Conservation (phyloP, 129 eudicot species). For the Smallanthus sonchifolius region DNA sequence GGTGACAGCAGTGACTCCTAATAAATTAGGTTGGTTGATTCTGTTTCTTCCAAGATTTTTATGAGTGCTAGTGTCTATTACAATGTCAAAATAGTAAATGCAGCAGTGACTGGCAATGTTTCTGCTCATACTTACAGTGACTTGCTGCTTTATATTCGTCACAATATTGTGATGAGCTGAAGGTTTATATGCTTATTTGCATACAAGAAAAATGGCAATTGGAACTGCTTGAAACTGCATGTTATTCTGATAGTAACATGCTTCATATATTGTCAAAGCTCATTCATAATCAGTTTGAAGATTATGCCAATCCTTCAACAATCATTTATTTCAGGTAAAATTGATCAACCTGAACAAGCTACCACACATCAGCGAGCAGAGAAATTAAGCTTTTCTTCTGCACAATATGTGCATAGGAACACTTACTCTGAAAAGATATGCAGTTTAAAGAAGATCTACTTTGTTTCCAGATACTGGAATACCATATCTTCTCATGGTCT, state of each 20-base stretch:
- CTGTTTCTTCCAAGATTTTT: not conserved
- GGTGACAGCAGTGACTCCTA: not conserved
- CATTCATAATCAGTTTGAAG: not conserved
- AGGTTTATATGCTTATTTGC: conserved; percentile 5
- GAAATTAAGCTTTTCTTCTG: conserved; percentile 31
- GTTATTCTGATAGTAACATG: not conserved
- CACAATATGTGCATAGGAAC: conserved; percentile 26
- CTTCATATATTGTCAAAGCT: not conserved
- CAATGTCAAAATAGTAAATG: not conserved
- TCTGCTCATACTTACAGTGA: not conserved
- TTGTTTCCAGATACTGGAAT: conserved; percentile 33
- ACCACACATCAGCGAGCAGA: conserved; percentile 35
- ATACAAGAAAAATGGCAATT: not conserved
- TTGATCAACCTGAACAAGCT: conserved; percentile 43
- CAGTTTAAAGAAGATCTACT: conserved; percentile 30
- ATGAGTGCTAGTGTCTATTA: not conserved
- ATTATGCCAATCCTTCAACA: not conserved
- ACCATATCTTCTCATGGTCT: conserved; percentile 26
- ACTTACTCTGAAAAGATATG: conserved; percentile 20
- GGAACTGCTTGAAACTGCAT: not conserved
- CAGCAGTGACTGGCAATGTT: not conserved
- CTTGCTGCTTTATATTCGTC: conserved; percentile 2
- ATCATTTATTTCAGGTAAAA: conserved; percentile 39
- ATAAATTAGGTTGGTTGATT: not conserved
- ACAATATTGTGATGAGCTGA: not conserved